Conservation (phyloP, 345 rosid species). For the Zanthoxylum bungeanum region DNA sequence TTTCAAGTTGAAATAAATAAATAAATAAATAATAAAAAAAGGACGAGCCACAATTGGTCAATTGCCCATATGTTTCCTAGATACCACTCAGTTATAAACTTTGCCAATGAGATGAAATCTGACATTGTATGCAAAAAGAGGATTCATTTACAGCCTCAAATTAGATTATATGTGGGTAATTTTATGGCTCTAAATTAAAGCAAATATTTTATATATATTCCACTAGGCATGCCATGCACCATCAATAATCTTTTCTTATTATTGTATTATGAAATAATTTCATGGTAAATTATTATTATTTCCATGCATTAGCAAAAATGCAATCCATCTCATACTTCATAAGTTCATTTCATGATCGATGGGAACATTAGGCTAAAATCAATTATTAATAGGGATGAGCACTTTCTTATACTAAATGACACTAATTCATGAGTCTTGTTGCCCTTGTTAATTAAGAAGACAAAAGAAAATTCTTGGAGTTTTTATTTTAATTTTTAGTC, state of each 20-base stretch:
- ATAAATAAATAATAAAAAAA: too few species aligned
- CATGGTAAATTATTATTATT: background rate
- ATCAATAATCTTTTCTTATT: background rate
- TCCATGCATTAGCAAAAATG: background rate
- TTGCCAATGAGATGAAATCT: background rate
- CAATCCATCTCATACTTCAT: slow-evolving; percentile 11
- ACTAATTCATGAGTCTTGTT: background rate
- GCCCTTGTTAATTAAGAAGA: background rate
- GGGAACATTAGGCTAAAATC: background rate
- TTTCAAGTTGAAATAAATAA: too few species aligned
- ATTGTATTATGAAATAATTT: background rate
- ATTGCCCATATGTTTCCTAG: too few species aligned
- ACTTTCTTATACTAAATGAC: background rate
- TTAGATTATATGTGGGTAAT: background rate
- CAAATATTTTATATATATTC: background rate
- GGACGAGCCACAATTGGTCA: too few species aligned
- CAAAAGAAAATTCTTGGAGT: background rate
- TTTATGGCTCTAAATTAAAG: too few species aligned
- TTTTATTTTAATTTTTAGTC: too few species aligned
- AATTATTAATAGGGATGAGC: background rate
- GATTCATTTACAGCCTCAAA: slow-evolving; percentile 7
- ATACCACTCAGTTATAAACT: too few species aligned
- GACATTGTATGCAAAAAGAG: background rate
- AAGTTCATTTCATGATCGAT: background rate
- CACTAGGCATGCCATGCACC: background rate